A percentile compares a stretch with the other conserved stretches of the same genome.
phyloP scores from a whole-genome alignment of 169 alveolate species.

The Cryptosporidium sp. region DNA sequence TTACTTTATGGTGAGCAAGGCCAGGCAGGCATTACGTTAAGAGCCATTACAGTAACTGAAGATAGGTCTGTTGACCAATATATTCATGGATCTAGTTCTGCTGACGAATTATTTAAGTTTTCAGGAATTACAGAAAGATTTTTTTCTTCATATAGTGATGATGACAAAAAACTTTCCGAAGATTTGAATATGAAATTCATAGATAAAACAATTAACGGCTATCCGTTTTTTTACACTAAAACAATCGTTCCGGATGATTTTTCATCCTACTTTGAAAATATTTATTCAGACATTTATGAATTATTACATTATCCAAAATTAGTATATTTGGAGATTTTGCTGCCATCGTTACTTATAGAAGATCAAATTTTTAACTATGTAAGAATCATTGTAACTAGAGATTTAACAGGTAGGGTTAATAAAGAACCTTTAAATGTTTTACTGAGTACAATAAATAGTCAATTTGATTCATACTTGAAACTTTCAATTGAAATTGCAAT shows the following conservation, averaged over 20 bases:
- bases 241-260: not conserved
- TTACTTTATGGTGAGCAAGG: not conserved
- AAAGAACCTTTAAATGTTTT: slow-evolving; percentile 19
- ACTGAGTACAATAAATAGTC: not conserved
- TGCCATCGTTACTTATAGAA: slow-evolving; percentile 37
- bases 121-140: not conserved
- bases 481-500: slow-evolving; percentile 38
- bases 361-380: slow-evolving; percentile 39
- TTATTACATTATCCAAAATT: slow-evolving; percentile 13
- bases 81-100: slow-evolving; percentile 2
- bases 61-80: slow-evolving; percentile 6
- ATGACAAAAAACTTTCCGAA: slow-evolving; percentile 19
- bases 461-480: slow-evolving; percentile 4
- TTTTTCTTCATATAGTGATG: not conserved
- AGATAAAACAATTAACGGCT: not conserved
- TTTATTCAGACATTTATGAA: slow-evolving; percentile 12
- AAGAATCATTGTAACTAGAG: not conserved
- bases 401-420: slow-evolving; percentile 8
- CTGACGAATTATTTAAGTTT: slow-evolving; percentile 25
- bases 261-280: not conserved
- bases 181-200: slow-evolving; percentile 26
- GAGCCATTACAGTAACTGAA: slow-evolving; percentile 40
- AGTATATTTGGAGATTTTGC: slow-evolving; percentile 32
- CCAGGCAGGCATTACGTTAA: slow-evolving; percentile 9
- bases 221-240: slow-evolving; percentile 37